Conservation (phyloP, 768 basidiomycete species). For the Hericium rajendrae region DNA sequence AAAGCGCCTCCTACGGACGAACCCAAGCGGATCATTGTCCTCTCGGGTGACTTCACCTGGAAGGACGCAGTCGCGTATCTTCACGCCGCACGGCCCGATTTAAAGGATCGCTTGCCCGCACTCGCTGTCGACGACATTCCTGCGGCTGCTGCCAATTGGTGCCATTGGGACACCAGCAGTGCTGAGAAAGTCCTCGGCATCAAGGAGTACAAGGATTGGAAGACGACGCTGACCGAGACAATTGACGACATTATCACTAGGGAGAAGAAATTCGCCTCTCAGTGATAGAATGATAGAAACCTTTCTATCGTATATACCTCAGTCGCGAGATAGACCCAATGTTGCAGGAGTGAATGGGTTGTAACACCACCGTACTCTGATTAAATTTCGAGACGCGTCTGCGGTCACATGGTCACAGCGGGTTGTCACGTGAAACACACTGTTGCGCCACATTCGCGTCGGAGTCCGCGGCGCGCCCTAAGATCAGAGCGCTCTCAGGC, state of each 20-base stretch:
- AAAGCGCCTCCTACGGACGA: neutral
- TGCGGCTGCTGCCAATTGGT: neutral
- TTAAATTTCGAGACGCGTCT: too few relatives aligned
- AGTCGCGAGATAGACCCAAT: too few relatives aligned
- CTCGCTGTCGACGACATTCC: neutral
- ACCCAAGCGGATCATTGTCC: slow-evolving; percentile 4
- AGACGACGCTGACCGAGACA: slow-evolving; percentile 1
- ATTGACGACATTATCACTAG: neutral
- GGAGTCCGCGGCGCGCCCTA: neutral
- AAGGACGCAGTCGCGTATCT: too few relatives aligned
- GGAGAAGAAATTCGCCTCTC: neutral
- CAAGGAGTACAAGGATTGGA: neutral
- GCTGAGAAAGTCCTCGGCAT: neutral
- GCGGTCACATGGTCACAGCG: neutral
- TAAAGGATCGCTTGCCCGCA: slow-evolving; percentile 1
- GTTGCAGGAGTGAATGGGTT: too few relatives aligned
- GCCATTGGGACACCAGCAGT: neutral
- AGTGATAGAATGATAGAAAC: too few relatives aligned
- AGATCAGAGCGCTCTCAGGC: neutral
- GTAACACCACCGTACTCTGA: too few relatives aligned
- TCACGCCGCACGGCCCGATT: slow-evolving; percentile 9
- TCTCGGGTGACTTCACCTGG: too few relatives aligned
- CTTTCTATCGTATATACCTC: too few relatives aligned
- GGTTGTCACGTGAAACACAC: neutral
- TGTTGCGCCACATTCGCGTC: too few relatives aligned